Conservation (phyloP, 164 flowering plant species). For the Chimonanthus praecox region DNA sequence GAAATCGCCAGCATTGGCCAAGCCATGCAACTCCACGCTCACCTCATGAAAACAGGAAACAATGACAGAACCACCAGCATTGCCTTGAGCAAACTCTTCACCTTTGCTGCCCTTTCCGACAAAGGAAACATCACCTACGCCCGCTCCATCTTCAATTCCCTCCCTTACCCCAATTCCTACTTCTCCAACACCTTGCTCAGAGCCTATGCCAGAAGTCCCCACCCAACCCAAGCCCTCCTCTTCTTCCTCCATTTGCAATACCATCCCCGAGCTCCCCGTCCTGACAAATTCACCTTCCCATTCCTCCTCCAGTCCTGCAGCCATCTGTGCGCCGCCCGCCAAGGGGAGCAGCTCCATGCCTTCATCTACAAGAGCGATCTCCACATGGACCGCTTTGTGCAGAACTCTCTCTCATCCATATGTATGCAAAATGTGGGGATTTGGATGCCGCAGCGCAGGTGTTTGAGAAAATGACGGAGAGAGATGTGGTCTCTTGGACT, state of each 20-base stretch:
- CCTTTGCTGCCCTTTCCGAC: slow-evolving; percentile 43
- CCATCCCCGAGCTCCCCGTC: slow-evolving; percentile 8
- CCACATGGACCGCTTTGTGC: slow-evolving; percentile 26
- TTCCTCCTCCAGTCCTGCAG: slow-evolving; percentile 39
- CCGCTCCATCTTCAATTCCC: slow-evolving; percentile 33
- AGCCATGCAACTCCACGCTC: slow-evolving; percentile 56
- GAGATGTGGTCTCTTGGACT: slow-evolving; percentile 53
- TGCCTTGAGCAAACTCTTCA: slow-evolving; percentile 32
- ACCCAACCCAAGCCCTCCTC: slow-evolving; percentile 32
- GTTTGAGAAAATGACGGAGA: slow-evolving; percentile 30
- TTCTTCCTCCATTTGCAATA: slow-evolving; percentile 23
- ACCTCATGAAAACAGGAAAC: slow-evolving; percentile 22
- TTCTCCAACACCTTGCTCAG: slow-evolving; percentile 47
- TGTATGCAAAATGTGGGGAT: slow-evolving; percentile 32
- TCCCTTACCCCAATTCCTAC: slow-evolving; percentile 34
- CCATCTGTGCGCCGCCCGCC: slow-evolving; percentile 12
- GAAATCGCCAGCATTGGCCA: slow-evolving; percentile 40
- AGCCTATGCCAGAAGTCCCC: slow-evolving; percentile 34
- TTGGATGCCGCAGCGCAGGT: slow-evolving; percentile 22
- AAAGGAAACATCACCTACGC: slow-evolving; percentile 38
- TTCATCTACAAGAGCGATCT: slow-evolving; percentile 27
- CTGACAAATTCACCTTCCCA: slow-evolving; percentile 51
- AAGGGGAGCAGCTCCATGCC: slow-evolving; percentile 36
- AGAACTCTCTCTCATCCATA: slow-evolving; percentile 37
- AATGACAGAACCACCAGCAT: not conserved